These are phyloP conservation scores for Pachyrhizus erosus DNA, from an alignment of 306 rosid genomes.

Conservation along the genomic window DNA sequence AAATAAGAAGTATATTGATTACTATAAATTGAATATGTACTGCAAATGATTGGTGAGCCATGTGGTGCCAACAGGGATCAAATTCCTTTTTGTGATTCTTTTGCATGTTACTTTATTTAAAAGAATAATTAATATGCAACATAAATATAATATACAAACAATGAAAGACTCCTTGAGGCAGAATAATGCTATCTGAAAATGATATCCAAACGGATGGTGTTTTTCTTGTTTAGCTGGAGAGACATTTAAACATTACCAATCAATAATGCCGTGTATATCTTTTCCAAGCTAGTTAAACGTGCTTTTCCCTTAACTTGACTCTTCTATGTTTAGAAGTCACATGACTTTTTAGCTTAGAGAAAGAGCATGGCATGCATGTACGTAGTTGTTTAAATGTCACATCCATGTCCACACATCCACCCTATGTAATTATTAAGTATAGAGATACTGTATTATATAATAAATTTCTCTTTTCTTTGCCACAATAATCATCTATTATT, in stretches of 20 bases:
- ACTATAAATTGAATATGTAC: too few species aligned
- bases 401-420: neutral
- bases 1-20: neutral
- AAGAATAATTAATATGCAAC: too few species aligned
- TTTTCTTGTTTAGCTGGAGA: neutral
- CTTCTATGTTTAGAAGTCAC: neutral
- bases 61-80: too few species aligned
- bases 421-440: neutral
- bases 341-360: neutral
- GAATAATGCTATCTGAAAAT: neutral
- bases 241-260: neutral
- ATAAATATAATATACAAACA: neutral
- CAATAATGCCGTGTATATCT: neutral
- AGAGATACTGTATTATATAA: neutral
- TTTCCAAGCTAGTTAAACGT: conserved; percentile 23
- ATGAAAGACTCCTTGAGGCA: neutral
- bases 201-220: neutral
- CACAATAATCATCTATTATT: neutral
- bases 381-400: conserved; percentile 48
- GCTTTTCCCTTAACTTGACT: conserved; percentile 10
- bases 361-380: conserved; percentile 30
- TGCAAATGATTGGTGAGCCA: too few species aligned
- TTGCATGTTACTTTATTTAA: too few species aligned
- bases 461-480: neutral
- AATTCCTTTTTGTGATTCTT: too few species aligned